Evolutionary conservation across 441 rosid species (phyloP).

Genomic region (Arabidopsis lyrata): DNA sequence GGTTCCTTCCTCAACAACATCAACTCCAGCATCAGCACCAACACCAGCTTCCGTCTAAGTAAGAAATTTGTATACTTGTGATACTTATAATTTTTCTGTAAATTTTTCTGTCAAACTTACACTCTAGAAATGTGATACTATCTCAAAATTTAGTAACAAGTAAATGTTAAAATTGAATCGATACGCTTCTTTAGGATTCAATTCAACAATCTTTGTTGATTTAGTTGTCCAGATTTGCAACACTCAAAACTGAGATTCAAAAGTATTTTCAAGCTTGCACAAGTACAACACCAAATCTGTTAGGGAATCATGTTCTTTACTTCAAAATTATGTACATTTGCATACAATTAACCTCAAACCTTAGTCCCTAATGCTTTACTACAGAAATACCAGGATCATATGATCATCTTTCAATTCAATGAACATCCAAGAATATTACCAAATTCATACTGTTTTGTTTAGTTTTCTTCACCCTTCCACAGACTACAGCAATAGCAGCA

Average conservation of each 20-base stretch:
- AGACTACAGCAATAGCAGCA: neutral
- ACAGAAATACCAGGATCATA: slow-evolving; percentile 3
- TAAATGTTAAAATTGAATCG: slow-evolving; percentile 26
- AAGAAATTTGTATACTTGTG: slow-evolving; percentile 37
- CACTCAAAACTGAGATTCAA: neutral
- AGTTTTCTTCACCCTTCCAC: neutral
- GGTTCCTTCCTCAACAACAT: slow-evolving; percentile 55
- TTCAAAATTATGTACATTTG: slow-evolving; percentile 27
- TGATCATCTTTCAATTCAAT: neutral
- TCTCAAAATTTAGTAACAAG: slow-evolving; percentile 34
- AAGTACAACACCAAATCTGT: neutral
- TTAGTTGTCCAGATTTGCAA: slow-evolving; percentile 5
- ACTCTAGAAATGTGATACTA: slow-evolving; percentile 21
- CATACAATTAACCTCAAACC: neutral
- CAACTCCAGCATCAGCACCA: slow-evolving; percentile 43
- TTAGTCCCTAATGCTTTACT: neutral
- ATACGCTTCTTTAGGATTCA: neutral
- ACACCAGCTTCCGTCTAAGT: slow-evolving; percentile 58
- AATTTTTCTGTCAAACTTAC: slow-evolving; percentile 27
- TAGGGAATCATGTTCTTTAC: neutral
- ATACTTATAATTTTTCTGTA: slow-evolving; percentile 34
- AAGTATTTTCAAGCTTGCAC: neutral
- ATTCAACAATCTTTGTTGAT: neutral
- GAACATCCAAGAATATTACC: slow-evolving; percentile 5
- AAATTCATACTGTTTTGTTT: neutral